These are phyloP conservation scores for Leccinum pellstonianum DNA, from an alignment of 768 basidiomycete genomes.

Conservation along the genomic window DNA sequence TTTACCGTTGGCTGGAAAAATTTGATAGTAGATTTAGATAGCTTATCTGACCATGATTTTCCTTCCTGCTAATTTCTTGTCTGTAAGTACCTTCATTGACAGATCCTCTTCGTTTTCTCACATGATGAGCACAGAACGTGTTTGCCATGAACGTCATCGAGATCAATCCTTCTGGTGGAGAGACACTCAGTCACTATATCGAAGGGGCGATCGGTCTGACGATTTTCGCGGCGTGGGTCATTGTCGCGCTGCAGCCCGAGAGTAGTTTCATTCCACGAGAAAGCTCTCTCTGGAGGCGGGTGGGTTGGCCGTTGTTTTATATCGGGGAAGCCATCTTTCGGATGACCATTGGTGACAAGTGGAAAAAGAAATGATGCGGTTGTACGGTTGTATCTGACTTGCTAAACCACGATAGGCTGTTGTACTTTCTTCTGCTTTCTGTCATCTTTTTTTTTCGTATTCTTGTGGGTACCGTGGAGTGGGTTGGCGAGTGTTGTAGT, in stretches of 20 bases:
- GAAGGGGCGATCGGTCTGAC: constrained; percentile 47
- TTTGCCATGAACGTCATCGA: constrained; percentile 59
- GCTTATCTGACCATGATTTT: constrained; percentile 62
- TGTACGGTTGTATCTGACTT: neutral
- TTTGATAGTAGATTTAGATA: constrained; percentile 14
- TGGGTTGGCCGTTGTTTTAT: constrained; percentile 22
- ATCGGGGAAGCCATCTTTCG: neutral
- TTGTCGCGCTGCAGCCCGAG: constrained; percentile 48
- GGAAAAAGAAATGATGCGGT: constrained; percentile 9
- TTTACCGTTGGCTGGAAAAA: neutral
- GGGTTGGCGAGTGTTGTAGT: neutral
- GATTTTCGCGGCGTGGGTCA: constrained; percentile 49
- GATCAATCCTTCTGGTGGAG: constrained; percentile 31
- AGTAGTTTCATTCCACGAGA: constrained; percentile 22
- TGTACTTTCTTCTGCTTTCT: neutral
- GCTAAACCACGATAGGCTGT: neutral
- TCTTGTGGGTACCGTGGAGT: neutral
- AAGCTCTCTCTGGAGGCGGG: constrained; percentile 20
- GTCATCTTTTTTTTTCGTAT: too few species aligned
- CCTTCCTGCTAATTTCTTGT: constrained; percentile 50
- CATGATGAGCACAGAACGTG: constrained; percentile 36
- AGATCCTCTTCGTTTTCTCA: neutral
- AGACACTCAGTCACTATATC: constrained; percentile 40
- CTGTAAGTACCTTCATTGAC: constrained; percentile 19
- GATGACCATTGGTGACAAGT: neutral